phyloP scores from a whole-genome alignment of 768 basidiomycete genomes.

The Hygrocybe punicea region DNA sequence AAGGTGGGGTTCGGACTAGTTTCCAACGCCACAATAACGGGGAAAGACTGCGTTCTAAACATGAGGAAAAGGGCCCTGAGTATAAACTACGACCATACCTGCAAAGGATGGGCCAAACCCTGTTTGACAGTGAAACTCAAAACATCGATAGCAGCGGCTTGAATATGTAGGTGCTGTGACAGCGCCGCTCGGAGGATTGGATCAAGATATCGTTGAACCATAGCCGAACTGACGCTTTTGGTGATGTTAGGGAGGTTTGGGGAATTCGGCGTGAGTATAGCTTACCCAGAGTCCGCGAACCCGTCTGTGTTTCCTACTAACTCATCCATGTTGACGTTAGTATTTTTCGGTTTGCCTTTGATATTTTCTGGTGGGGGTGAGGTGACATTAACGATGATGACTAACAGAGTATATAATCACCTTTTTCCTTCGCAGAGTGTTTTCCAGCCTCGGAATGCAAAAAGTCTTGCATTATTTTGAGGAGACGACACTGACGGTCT shows the following conservation, averaged over 20 bases:
- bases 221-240: constrained; percentile 85
- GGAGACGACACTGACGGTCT: constrained; percentile 66
- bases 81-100: constrained; percentile 45
- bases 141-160: constrained; percentile 84
- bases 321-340: constrained; percentile 83
- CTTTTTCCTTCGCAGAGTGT: constrained; percentile 68
- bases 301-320: constrained; percentile 93
- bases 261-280: neutral
- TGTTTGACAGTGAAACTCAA: constrained; percentile 91
- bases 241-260: neutral
- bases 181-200: constrained; percentile 80
- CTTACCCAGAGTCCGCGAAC: constrained; percentile 95
- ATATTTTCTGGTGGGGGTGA: constrained; percentile 30
- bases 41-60: constrained; percentile 62
- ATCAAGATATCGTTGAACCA: constrained; percentile 87
- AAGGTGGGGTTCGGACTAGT: constrained; percentile 63
- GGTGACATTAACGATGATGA: constrained; percentile 2
- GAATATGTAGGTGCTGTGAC: constrained; percentile 65
- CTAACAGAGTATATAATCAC: constrained; percentile 27
- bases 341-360: constrained; percentile 44
- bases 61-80: neutral
- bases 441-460: constrained; percentile 79
- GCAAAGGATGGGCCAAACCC: constrained; percentile 91
- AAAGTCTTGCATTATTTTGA: constrained; percentile 92
- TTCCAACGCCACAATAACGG: constrained; percentile 90